phyloP scores from a whole-genome alignment of 2,329 filamentous ascomycete species.

The Hymenoscyphus occultus region DNA sequence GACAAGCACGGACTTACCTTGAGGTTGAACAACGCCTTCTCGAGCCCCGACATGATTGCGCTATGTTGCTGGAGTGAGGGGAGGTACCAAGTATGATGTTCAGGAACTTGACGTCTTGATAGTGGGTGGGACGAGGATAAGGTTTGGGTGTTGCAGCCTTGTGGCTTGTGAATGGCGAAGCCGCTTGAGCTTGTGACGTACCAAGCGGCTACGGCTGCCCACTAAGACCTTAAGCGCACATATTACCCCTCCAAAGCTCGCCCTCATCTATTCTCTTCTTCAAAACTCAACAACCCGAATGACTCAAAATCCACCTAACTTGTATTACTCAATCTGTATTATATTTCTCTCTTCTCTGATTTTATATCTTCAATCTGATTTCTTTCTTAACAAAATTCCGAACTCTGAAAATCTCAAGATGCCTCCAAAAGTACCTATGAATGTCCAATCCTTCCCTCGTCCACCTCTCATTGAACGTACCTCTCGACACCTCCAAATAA shows the following conservation, averaged over 20 bases:
- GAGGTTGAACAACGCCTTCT: slow-evolving; percentile 60
- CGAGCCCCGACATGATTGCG: slow-evolving; percentile 55
- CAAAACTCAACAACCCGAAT: slow-evolving; percentile 13
- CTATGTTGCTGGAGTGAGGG: not conserved
- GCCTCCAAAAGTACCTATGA: slow-evolving; percentile 45
- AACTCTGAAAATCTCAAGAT: slow-evolving; percentile 30
- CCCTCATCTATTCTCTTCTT: not conserved
- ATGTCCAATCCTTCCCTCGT: slow-evolving; percentile 56
- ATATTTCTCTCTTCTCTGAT: slow-evolving; percentile 8
- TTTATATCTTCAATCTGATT: not conserved
- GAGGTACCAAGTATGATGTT: not conserved
- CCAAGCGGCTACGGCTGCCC: slow-evolving; percentile 15
- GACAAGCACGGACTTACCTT: slow-evolving; percentile 44
- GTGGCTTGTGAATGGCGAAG: slow-evolving; percentile 14
- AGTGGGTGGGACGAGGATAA: slow-evolving; percentile 10
- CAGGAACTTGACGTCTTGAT: slow-evolving; percentile 10
- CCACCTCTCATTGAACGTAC: slow-evolving; percentile 56
- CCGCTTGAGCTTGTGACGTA: slow-evolving; percentile 9
- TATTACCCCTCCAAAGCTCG: slow-evolving; percentile 22
- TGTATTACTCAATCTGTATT: not conserved
- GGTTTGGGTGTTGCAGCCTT: slow-evolving; percentile 20
- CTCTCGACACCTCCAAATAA: slow-evolving; percentile 52
- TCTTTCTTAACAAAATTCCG: not conserved
- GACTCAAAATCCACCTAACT: not conserved
- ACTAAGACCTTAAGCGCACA: slow-evolving; percentile 19